Evolutionary conservation across 1,139 yeast species (phyloP).

Genomic region (Nakaseomyces bracarensis): DNA sequence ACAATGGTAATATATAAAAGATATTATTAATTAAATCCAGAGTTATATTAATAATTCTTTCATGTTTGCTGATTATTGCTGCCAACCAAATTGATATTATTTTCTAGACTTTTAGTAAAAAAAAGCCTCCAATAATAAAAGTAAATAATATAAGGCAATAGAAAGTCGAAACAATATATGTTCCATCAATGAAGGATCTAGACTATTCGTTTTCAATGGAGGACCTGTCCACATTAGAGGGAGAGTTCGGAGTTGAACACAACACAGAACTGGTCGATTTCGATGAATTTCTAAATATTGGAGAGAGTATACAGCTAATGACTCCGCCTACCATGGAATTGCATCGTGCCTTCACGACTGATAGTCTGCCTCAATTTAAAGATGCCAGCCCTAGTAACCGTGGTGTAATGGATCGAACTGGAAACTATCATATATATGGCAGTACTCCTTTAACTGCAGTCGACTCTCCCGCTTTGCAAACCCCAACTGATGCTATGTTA

Average conservation of each 20-base stretch:
- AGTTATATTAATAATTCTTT: too few relatives aligned
- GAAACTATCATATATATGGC: not conserved
- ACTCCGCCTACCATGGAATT: slow-evolving; percentile 1
- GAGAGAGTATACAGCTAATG: slow-evolving; percentile 5
- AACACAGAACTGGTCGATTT: slow-evolving; percentile 1
- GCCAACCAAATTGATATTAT: too few relatives aligned
- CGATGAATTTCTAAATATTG: slow-evolving; percentile 5
- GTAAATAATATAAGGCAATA: too few relatives aligned
- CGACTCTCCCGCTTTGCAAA: not conserved
- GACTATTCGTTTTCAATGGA: slow-evolving; percentile 7
- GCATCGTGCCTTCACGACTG: not conserved
- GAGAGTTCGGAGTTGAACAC: not conserved
- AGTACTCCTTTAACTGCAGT: not conserved
- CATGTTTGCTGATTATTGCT: too few relatives aligned
- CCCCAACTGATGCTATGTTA: not conserved
- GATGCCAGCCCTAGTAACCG: not conserved
- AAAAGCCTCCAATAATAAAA: too few relatives aligned
- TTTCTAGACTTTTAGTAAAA: too few relatives aligned
- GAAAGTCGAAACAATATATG: not conserved
- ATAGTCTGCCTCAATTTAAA: not conserved
- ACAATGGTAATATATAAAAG: not conserved
- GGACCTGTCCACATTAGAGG: not conserved
- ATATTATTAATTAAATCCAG: too few relatives aligned
- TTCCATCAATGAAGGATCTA: not conserved
- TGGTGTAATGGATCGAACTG: not conserved